Evolutionary conservation across 805 yeast genomes (phyloP).

Genomic region (Saturnispora quitensis): DNA sequence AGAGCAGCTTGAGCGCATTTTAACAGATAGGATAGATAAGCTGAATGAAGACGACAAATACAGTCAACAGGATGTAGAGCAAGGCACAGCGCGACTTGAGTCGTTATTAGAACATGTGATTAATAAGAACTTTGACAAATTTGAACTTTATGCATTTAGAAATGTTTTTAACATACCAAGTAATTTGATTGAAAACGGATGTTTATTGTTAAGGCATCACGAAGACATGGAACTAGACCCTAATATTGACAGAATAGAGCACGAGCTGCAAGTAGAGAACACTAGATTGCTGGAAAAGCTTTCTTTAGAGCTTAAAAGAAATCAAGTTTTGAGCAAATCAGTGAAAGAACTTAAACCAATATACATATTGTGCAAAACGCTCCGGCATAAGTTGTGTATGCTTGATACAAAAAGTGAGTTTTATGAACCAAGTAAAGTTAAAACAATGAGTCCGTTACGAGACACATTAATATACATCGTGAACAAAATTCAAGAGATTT

Average conservation of each 20-base stretch:
- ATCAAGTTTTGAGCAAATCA: conserved; percentile 33
- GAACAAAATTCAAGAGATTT: conserved; percentile 18
- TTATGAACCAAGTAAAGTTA: conserved; percentile 4
- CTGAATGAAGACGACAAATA: conserved; percentile 12
- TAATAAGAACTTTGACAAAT: conserved; percentile 76
- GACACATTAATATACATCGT: conserved; percentile 23
- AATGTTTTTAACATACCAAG: conserved; percentile 67
- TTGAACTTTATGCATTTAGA: conserved; percentile 72
- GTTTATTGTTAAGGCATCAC: conserved; percentile 62
- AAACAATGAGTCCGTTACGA: conserved; percentile 18
- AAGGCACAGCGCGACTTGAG: conserved; percentile 78
- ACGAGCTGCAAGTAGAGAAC: conserved; percentile 18
- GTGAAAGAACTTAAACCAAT: conserved; percentile 32
- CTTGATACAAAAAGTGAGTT: conserved; percentile 8
- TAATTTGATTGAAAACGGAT: conserved; percentile 55
- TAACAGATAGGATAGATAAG: conserved; percentile 28
- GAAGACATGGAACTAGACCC: conserved; percentile 33
- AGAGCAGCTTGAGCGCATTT: conserved; percentile 62
- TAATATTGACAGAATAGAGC: conserved; percentile 14
- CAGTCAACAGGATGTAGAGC: conserved; percentile 41
- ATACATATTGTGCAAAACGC: conserved; percentile 21
- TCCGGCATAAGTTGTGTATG: conserved; percentile 10
- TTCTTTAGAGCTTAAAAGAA: conserved; percentile 34
- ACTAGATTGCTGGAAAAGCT: conserved; percentile 30
- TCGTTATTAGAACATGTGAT: conserved; percentile 64